Evolutionary conservation across 2,329 filamentous ascomycete genomes (phyloP).

Genomic region (Pezicula radicicola): DNA sequence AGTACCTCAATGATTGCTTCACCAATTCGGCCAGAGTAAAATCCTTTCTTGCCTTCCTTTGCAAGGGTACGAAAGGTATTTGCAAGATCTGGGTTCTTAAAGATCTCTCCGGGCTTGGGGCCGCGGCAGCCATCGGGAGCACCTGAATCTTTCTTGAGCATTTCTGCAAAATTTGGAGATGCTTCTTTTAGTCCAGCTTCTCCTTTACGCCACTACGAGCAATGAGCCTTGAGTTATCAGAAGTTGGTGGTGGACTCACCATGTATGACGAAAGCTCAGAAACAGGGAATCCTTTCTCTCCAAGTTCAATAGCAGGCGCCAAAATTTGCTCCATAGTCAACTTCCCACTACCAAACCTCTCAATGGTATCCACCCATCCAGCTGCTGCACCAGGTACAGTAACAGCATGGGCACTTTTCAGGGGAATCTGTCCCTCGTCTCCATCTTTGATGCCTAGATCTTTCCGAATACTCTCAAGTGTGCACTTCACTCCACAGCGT

Average conservation of each 20-base stretch:
- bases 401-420: slow-evolving; percentile 73
- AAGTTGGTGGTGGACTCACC: slow-evolving; percentile 11
- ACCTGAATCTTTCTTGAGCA: slow-evolving; percentile 75
- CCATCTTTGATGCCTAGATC: slow-evolving; percentile 64
- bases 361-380: slow-evolving; percentile 87
- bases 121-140: slow-evolving; percentile 69
- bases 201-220: slow-evolving; percentile 63
- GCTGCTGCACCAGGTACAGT: slow-evolving; percentile 89
- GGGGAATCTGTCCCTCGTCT: slow-evolving; percentile 61
- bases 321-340: slow-evolving; percentile 75
- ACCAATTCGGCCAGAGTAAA: slow-evolving; percentile 83
- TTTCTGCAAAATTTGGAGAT: slow-evolving; percentile 82
- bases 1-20: slow-evolving; percentile 78
- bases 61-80: slow-evolving; percentile 78
- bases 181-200: slow-evolving; percentile 65
- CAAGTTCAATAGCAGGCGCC: slow-evolving; percentile 78
- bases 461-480: slow-evolving; percentile 66
- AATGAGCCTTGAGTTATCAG: slow-evolving; percentile 4
- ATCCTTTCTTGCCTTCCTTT: slow-evolving; percentile 80
- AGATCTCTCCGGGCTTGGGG: slow-evolving; percentile 78
- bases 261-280: slow-evolving; percentile 58
- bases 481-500: slow-evolving; percentile 68
- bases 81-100: slow-evolving; percentile 80
- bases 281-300: slow-evolving; percentile 86
- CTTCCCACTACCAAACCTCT: slow-evolving; percentile 86